Percentiles rank a stretch among this genome's conserved stretches.
Evolutionary conservation across 2,329 filamentous ascomycete species (phyloP).

Genomic region (Colletotrichum sp.): DNA sequence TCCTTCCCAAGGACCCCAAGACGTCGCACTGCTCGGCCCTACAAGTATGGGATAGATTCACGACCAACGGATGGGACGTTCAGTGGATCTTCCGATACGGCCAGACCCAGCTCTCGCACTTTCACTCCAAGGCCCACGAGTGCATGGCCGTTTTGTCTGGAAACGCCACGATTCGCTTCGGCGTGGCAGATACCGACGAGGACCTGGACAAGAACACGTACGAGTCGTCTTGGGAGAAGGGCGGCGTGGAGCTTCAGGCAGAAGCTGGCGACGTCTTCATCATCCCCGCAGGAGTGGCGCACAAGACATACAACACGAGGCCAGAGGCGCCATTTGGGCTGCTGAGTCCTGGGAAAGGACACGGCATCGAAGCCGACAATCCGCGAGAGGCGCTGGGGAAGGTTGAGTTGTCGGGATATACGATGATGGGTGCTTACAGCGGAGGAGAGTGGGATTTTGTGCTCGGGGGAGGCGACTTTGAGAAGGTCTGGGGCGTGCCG

Average conservation of each 20-base stretch:
- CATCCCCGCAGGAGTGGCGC: conserved; percentile 59
- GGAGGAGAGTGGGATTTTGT: conserved; percentile 56
- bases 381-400: conserved; percentile 37
- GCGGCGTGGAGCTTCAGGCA: conserved; percentile 54
- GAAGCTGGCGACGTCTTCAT: conserved; percentile 62
- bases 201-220: conserved; percentile 44
- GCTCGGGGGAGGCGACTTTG: conserved; percentile 46
- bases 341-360: conserved; percentile 48
- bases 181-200: conserved; percentile 51
- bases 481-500: conserved; percentile 48
- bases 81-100: conserved; percentile 66
- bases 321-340: conserved; percentile 37
- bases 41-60: conserved; percentile 48
- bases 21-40: conserved; percentile 26
- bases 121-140: conserved; percentile 62
- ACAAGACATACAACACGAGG: conserved; percentile 55
- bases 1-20: conserved; percentile 32
- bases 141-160: conserved; percentile 62
- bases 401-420: conserved; percentile 36
- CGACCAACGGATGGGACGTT: conserved; percentile 54
- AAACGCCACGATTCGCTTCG: conserved; percentile 57
- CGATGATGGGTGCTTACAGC: conserved; percentile 55
- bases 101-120: conserved; percentile 59
- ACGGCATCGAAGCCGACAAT: conserved; percentile 36
- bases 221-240: conserved; percentile 45